phyloP scores from a whole-genome alignment of 169 alveolate genomes.

The Blepharisma undulans region DNA sequence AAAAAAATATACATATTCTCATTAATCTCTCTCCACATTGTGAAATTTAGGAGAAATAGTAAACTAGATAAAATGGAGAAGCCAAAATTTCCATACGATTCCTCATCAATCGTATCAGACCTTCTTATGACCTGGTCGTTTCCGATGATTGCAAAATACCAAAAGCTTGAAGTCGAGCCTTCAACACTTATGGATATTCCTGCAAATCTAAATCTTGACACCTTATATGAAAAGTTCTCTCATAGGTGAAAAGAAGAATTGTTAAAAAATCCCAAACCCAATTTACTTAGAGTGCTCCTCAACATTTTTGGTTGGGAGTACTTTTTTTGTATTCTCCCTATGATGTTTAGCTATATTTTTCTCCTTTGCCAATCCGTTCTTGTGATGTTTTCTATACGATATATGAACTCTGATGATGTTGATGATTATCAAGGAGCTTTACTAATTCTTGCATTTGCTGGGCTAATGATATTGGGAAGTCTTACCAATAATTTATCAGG shows the following conservation, averaged over 20 bases:
- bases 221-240: background rate
- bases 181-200: background rate
- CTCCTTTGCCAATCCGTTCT: background rate
- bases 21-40: too few species aligned
- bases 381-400: background rate
- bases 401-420: background rate
- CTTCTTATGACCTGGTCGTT: background rate
- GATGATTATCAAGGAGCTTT: background rate
- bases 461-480: background rate
- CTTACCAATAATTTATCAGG: background rate
- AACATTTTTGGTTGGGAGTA: background rate
- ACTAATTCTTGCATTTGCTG: background rate
- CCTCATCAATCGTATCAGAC: background rate
- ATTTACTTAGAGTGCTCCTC: background rate
- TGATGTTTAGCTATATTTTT: background rate
- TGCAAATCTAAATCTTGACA: background rate
- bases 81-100: background rate
- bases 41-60: background rate
- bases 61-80: background rate
- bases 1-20: too few species aligned
- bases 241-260: background rate
- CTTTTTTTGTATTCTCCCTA: background rate
- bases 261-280: background rate
- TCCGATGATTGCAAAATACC: background rate
- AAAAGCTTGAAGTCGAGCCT: background rate